These are phyloP conservation scores for Chondrostereum purpureum DNA, from an alignment of 1,284 basidiomycete genomes.

Conservation along the genomic window DNA sequence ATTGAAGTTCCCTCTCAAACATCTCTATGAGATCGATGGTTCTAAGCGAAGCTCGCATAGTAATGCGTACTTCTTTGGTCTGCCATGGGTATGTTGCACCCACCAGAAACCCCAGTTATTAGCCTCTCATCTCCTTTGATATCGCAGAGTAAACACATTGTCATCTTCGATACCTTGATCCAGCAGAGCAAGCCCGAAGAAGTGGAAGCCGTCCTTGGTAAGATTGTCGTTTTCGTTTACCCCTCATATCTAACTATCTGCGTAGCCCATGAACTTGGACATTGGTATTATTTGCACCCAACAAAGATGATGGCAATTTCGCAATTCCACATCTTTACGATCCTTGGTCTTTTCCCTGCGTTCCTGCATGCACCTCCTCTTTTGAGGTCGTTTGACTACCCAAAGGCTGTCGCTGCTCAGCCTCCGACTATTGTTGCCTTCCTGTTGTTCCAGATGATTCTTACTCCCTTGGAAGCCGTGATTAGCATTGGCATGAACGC, in stretches of 20 bases:
- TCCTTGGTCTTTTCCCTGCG: slow-evolving; percentile 85
- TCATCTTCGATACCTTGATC: slow-evolving; percentile 95
- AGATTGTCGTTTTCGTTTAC: slow-evolving; percentile 10
- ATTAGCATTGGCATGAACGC: slow-evolving; percentile 76
- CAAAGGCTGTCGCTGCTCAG: slow-evolving; percentile 51
- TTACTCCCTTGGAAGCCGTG: slow-evolving; percentile 78
- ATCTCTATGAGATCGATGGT: slow-evolving; percentile 96
- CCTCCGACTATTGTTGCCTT: slow-evolving; percentile 88
- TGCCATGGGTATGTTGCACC: slow-evolving; percentile 71
- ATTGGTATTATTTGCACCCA: slow-evolving; percentile 90
- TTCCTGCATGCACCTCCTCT: slow-evolving; percentile 86
- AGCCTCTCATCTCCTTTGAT: background rate
- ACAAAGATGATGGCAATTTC: slow-evolving; percentile 82
- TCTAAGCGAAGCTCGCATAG: slow-evolving; percentile 92
- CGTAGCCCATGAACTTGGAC: slow-evolving; percentile 87
- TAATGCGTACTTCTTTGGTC: slow-evolving; percentile 93
- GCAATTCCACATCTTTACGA: slow-evolving; percentile 82
- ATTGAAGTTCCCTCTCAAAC: slow-evolving; percentile 90
- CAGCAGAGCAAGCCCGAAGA: slow-evolving; percentile 84
- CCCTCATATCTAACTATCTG: too few relatives aligned
- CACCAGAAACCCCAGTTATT: background rate
- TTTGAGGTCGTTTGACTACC: slow-evolving; percentile 84
- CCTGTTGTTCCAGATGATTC: slow-evolving; percentile 83
- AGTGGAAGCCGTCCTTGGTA: slow-evolving; percentile 79
- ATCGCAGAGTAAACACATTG: slow-evolving; percentile 84